Conservation (phyloP, 768 basidiomycete species). For the Cystobasidium onofrii region DNA sequence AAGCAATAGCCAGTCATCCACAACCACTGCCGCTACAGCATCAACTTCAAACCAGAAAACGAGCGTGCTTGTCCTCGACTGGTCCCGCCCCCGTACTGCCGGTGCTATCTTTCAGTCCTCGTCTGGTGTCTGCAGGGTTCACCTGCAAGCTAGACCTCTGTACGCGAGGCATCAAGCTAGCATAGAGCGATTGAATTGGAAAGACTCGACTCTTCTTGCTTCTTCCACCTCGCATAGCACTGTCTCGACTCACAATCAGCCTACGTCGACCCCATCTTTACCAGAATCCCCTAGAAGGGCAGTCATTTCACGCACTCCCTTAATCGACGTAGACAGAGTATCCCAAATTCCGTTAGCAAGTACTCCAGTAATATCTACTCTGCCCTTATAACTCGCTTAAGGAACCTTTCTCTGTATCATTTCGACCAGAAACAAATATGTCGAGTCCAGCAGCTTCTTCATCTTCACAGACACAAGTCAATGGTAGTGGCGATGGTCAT, state of each 20-base stretch:
- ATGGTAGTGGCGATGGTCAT: neutral
- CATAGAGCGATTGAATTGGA: neutral
- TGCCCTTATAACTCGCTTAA: neutral
- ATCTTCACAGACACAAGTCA: neutral
- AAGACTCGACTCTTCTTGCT: neutral
- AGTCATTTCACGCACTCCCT: no score
- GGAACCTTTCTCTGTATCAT: no score
- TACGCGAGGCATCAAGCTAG: neutral
- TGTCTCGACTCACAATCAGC: neutral
- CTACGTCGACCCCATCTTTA: no score
- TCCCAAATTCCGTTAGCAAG: neutral
- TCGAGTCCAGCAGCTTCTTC: no score
- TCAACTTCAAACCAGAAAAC: no score
- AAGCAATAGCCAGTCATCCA: no score
- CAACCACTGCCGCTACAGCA: no score
- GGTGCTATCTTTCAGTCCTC: neutral
- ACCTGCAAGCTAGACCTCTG: neutral
- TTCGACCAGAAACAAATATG: no score
- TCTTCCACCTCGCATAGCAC: neutral
- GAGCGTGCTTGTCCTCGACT: neutral
- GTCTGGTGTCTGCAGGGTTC: neutral
- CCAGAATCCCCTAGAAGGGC: no score
- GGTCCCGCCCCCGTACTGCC: neutral
- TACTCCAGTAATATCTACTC: neutral
- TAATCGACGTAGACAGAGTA: neutral